Evolutionary conservation across 768 basidiomycete species (phyloP).

Genomic region (Cubamyces sp.): DNA sequence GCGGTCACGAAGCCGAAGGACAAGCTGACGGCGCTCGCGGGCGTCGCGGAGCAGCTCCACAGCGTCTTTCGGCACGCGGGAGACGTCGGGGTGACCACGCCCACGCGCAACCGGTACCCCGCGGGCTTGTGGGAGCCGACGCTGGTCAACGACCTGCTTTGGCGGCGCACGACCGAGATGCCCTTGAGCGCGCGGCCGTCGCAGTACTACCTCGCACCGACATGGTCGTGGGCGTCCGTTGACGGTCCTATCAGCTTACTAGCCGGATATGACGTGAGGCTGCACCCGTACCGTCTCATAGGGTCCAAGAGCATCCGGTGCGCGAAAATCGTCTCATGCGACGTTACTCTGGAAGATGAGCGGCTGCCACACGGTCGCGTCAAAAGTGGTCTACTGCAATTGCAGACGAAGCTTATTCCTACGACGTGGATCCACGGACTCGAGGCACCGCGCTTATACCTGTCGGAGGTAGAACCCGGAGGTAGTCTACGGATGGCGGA

Average conservation of each 20-base stretch:
- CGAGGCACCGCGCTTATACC: too few species aligned
- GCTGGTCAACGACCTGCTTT: slow-evolving; percentile 12
- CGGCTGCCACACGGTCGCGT: too few species aligned
- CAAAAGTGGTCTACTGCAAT: too few species aligned
- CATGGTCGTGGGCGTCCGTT: slow-evolving; percentile 23
- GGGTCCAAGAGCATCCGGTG: slow-evolving; percentile 1
- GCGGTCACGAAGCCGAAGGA: slow-evolving; percentile 7
- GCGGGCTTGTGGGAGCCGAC: slow-evolving; percentile 16
- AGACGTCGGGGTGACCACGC: background rate
- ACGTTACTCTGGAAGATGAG: too few species aligned
- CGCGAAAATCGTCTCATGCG: background rate
- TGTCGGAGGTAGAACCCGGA: too few species aligned
- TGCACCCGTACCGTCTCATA: background rate
- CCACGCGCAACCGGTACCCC: background rate
- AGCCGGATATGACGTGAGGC: background rate
- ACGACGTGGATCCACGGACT: too few species aligned
- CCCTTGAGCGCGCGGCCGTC: background rate
- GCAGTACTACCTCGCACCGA: slow-evolving; percentile 10
- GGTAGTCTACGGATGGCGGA: background rate
- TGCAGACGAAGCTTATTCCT: too few species aligned
- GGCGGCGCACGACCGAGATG: slow-evolving; percentile 6
- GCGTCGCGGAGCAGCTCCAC: slow-evolving; percentile 16
- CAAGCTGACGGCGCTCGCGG: slow-evolving; percentile 21
- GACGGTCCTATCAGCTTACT: slow-evolving; percentile 5
- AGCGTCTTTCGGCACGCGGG: background rate